Conservation (phyloP, 1,284 basidiomycete genomes). For the Ustilago shanxiensis region DNA sequence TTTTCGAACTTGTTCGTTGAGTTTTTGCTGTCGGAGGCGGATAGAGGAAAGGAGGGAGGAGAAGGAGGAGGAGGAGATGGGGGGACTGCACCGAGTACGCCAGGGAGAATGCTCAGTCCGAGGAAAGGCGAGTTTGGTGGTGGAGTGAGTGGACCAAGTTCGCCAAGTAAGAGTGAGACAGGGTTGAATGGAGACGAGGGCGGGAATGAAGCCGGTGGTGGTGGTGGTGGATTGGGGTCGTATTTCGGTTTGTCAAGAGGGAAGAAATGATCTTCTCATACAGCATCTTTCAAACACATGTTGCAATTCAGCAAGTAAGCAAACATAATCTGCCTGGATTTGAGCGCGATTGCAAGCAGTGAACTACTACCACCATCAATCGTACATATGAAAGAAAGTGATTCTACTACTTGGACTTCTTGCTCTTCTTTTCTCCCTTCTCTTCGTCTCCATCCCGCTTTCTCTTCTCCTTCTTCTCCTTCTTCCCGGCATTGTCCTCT, state of each 20-base stretch:
- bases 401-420: conserved; percentile 18
- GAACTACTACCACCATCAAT: too few relatives aligned
- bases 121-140: neutral
- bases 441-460: conserved; percentile 2
- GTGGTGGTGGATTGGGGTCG: conserved; percentile 26
- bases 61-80: neutral
- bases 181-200: conserved; percentile 4
- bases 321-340: neutral
- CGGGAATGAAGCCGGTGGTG: neutral
- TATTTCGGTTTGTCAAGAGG: conserved; percentile 35
- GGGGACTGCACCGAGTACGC: neutral
- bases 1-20: conserved; percentile 68
- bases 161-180: conserved; percentile 14
- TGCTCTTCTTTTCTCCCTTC: conserved; percentile 29
- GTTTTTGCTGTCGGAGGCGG: conserved; percentile 66
- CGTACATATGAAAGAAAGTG: too few relatives aligned
- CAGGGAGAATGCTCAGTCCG: conserved; percentile 16
- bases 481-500: conserved; percentile 36
- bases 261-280: conserved; percentile 7
- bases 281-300: neutral
- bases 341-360: neutral
- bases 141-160: neutral
- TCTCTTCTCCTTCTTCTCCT: conserved; percentile 22
- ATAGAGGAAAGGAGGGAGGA: conserved; percentile 29
- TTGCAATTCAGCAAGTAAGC: too few relatives aligned